These are phyloP conservation scores for Fomitiporia mediterranea DNA, from an alignment of 1,284 basidiomycete genomes.

Conservation along the genomic window DNA sequence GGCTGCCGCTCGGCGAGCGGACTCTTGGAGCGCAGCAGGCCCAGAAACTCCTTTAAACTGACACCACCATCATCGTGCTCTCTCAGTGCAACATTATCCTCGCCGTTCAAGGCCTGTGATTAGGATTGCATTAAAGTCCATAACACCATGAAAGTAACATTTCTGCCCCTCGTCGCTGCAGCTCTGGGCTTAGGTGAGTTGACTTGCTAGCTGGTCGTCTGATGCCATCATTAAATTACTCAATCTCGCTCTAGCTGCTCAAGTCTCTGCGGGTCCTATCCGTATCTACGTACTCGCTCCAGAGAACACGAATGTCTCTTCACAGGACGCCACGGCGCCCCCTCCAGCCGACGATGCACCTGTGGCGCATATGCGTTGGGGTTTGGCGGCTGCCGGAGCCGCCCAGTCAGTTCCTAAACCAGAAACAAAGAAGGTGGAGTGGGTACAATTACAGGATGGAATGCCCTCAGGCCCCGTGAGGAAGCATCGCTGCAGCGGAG, in stretches of 20 bases:
- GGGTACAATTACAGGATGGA: background rate
- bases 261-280: constrained; percentile 19
- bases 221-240: background rate
- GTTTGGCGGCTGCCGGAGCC: constrained; percentile 13
- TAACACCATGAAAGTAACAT: constrained; percentile 15
- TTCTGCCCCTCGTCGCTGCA: constrained; percentile 11
- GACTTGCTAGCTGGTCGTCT: background rate
- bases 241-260: constrained; percentile 4
- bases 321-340: background rate
- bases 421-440: background rate
- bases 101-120: background rate
- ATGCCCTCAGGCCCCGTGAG: background rate
- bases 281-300: constrained; percentile 16
- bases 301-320: background rate
- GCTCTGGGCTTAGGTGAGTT: constrained; percentile 14
- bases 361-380: constrained; percentile 18
- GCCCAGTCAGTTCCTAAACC: background rate
- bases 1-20: constrained; percentile 8
- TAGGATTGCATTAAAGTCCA: background rate
- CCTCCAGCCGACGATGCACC: background rate
- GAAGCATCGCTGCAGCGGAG: constrained; percentile 21
- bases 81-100: background rate
- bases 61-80: constrained; percentile 10
- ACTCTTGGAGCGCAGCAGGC: constrained; percentile 8
- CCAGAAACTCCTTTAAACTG: background rate